Evolutionary conservation across 2,329 filamentous ascomycete genomes (phyloP).

Genomic region (Aspergillus oerlinghausenensis): DNA sequence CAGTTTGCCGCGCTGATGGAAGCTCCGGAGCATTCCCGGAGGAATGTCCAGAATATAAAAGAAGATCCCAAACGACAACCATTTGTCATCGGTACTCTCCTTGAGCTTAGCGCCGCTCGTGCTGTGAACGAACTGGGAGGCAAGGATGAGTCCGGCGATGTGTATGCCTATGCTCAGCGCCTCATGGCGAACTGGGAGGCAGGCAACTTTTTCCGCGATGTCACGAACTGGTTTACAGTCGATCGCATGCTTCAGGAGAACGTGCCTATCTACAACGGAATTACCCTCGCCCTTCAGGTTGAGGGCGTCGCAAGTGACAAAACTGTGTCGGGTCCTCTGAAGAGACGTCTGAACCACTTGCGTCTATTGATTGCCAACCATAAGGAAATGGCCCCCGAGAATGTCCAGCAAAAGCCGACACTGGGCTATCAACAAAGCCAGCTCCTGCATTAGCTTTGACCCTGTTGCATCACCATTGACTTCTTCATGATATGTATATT

Average conservation of each 20-base stretch:
- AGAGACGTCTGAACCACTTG: conserved; percentile 38
- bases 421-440: conserved; percentile 17
- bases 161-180: conserved; percentile 37
- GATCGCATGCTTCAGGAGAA: conserved; percentile 27
- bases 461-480: not conserved
- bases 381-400: conserved; percentile 14
- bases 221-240: conserved; percentile 15
- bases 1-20: conserved; percentile 35
- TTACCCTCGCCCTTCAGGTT: conserved; percentile 36
- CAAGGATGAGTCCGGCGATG: conserved; percentile 38
- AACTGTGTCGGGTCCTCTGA: conserved; percentile 21
- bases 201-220: conserved; percentile 21
- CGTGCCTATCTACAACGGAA: conserved; percentile 38
- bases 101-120: conserved; percentile 44
- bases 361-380: conserved; percentile 47
- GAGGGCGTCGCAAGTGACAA: conserved; percentile 24
- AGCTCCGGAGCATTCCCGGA: conserved; percentile 23
- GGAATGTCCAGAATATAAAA: conserved; percentile 11
- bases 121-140: conserved; percentile 34
- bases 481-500: conserved; percentile 19
- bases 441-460: conserved; percentile 10
- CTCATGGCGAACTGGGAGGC: conserved; percentile 31
- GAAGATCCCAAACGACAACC: conserved; percentile 38
- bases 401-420: conserved; percentile 14
- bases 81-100: conserved; percentile 39